Evolutionary conservation across 768 basidiomycete genomes (phyloP).

Genomic region (Auriscalpium microsporum): DNA sequence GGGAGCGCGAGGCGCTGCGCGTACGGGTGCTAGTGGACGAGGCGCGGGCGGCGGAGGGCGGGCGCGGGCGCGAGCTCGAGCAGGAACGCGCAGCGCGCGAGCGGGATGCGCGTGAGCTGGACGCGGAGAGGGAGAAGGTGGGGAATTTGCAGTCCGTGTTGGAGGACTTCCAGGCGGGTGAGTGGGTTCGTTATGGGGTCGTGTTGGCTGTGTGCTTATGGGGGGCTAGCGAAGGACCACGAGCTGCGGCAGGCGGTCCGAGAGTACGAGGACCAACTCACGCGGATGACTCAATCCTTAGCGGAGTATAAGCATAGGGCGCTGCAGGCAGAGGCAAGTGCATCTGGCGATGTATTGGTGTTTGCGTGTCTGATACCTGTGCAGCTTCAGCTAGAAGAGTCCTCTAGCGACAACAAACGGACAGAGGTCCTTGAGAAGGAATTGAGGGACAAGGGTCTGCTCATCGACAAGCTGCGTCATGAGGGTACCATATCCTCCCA

Average conservation of each 20-base stretch:
- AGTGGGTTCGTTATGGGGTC: conserved; percentile 20
- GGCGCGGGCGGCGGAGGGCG: conserved; percentile 46
- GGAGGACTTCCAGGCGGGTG: conserved; percentile 91
- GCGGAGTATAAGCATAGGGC: conserved; percentile 91
- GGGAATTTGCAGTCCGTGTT: conserved; percentile 86
- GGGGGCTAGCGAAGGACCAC: conserved; percentile 69
- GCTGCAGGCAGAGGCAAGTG: conserved; percentile 70
- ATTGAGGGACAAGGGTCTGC: conserved; percentile 89
- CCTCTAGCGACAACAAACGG: conserved; percentile 52
- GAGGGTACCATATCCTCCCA: conserved; percentile 53
- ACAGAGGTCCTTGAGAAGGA: conserved; percentile 78
- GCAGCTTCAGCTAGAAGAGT: conserved; percentile 73
- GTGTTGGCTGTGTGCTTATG: conserved; percentile 5
- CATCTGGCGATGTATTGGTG: not conserved
- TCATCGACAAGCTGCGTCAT: conserved; percentile 92
- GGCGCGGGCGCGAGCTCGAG: conserved; percentile 56
- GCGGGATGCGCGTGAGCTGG: conserved; percentile 48
- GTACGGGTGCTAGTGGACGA: conserved; percentile 73
- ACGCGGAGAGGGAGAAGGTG: conserved; percentile 63
- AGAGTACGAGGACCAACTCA: conserved; percentile 72
- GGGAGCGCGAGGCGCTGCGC: conserved; percentile 49
- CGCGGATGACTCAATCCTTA: conserved; percentile 60
- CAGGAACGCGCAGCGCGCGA: conserved; percentile 52
- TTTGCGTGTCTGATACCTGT: not conserved
- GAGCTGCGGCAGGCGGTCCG: conserved; percentile 81